Evolutionary conservation across 2,329 filamentous ascomycete genomes (phyloP).

Genomic region (Aureobasidium mangrovei): DNA sequence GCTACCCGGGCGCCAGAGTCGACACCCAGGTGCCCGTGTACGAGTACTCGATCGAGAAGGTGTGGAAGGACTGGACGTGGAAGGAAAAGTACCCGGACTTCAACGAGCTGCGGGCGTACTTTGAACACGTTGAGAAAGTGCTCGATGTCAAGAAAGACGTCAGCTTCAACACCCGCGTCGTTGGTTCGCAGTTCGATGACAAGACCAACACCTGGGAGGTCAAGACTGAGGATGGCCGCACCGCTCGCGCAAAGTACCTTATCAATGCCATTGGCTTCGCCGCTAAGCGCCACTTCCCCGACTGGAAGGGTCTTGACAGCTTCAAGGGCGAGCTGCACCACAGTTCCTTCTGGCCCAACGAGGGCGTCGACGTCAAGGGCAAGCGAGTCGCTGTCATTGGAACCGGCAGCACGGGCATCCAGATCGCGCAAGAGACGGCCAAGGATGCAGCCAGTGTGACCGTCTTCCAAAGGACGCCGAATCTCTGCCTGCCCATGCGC

Average conservation of each 20-base stretch:
- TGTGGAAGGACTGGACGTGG: constrained; percentile 49
- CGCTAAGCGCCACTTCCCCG: constrained; percentile 31
- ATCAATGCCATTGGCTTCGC: constrained; percentile 33
- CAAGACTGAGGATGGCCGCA: constrained; percentile 43
- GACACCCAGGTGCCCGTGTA: constrained; percentile 41
- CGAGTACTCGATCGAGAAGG: constrained; percentile 39
- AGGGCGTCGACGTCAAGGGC: constrained; percentile 26
- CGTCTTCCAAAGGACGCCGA: constrained; percentile 60
- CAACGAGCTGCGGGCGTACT: constrained; percentile 46
- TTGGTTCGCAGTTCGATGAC: constrained; percentile 45
- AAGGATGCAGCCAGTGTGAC: constrained; percentile 34
- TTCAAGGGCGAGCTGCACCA: constrained; percentile 35
- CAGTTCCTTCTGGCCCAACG: constrained; percentile 33
- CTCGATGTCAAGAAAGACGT: constrained; percentile 49
- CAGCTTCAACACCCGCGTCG: constrained; percentile 48
- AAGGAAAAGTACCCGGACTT: constrained; percentile 25
- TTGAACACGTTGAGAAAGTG: constrained; percentile 51
- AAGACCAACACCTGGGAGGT: constrained; percentile 42
- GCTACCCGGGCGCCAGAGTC: constrained; percentile 38
- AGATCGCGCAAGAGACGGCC: constrained; percentile 28
- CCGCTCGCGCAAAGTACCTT: constrained; percentile 30
- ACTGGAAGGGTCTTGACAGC: constrained; percentile 27
- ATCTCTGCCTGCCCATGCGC: constrained; percentile 54
- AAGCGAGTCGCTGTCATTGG: constrained; percentile 36
- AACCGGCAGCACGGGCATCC: constrained; percentile 35